A percentile compares a stretch with the other conserved stretches of the same genome.
phyloP scores from a whole-genome alignment of 352 stramenopile species.

The Halophytophthora polymorphica region DNA sequence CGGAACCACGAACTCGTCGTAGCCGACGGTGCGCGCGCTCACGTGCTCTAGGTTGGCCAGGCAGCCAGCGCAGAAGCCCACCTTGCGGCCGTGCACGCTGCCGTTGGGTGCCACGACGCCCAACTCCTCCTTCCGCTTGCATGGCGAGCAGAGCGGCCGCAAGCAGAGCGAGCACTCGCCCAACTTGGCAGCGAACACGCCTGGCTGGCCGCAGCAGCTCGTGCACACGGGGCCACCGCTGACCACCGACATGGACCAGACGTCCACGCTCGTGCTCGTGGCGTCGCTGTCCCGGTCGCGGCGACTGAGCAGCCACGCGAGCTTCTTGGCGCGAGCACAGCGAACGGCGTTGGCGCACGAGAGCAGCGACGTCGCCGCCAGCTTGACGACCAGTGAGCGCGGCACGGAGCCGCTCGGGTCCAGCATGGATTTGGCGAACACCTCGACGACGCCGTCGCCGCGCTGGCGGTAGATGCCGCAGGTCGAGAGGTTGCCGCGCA shows the following conservation, averaged over 20 bases:
- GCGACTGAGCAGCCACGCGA: slow-evolving; percentile 33
- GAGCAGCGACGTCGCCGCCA: slow-evolving; percentile 34
- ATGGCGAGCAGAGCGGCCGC: slow-evolving; percentile 20
- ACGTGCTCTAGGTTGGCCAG: slow-evolving; percentile 11
- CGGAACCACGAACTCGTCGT: slow-evolving; percentile 14
- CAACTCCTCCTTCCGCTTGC: slow-evolving; percentile 21
- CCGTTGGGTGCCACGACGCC: slow-evolving; percentile 17
- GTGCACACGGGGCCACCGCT: slow-evolving; percentile 23
- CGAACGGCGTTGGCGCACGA: slow-evolving; percentile 38
- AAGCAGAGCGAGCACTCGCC: slow-evolving; percentile 29
- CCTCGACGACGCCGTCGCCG: slow-evolving; percentile 42
- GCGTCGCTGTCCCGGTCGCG: slow-evolving; percentile 2
- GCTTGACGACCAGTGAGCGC: slow-evolving; percentile 46
- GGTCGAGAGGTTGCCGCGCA: slow-evolving; percentile 52
- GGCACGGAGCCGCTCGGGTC: slow-evolving; percentile 39
- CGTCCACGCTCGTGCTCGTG: too few species aligned
- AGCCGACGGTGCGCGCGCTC: slow-evolving; percentile 12
- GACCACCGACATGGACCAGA: slow-evolving; percentile 4
- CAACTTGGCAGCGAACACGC: slow-evolving; percentile 26
- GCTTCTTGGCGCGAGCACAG: slow-evolving; percentile 54
- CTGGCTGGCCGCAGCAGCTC: slow-evolving; percentile 20
- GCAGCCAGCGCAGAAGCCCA: slow-evolving; percentile 31
- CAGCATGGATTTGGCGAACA: slow-evolving; percentile 38
- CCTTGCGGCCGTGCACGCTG: slow-evolving; percentile 16
- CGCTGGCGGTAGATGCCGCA: slow-evolving; percentile 55